phyloP scores from a whole-genome alignment of 441 rosid genomes.

The Eugenia klotzschiana region DNA sequence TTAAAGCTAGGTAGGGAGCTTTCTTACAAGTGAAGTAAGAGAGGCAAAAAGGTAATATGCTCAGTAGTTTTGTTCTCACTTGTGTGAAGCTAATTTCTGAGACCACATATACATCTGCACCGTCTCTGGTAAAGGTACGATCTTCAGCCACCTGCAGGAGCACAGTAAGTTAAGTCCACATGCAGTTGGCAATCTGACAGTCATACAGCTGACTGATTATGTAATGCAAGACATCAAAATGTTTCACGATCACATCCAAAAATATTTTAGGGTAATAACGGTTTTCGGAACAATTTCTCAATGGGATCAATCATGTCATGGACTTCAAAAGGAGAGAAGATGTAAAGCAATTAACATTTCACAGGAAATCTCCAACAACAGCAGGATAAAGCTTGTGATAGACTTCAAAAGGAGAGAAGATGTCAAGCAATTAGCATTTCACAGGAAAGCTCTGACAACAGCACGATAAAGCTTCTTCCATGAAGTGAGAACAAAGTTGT shows the following conservation, averaged over 20 bases:
- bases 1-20: not conserved
- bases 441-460: not conserved
- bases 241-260: not conserved
- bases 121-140: constrained; percentile 64
- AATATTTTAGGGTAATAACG: not conserved
- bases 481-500: not conserved
- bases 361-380: not conserved
- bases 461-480: not conserved
- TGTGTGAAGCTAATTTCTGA: constrained; percentile 78
- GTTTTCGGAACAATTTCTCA: not conserved
- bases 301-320: not conserved
- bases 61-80: constrained; percentile 26
- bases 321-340: not conserved
- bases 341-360: not conserved
- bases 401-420: not conserved
- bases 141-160: constrained; percentile 64
- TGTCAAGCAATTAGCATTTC: not conserved
- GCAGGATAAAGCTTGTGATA: not conserved
- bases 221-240: not conserved
- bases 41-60: not conserved
- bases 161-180: not conserved
- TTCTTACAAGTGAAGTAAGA: not conserved
- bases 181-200: not conserved
- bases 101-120: constrained; percentile 77
- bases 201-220: not conserved